These are phyloP conservation scores for Microcos paniculata DNA, from an alignment of 345 rosid species.

Conservation along the genomic window DNA sequence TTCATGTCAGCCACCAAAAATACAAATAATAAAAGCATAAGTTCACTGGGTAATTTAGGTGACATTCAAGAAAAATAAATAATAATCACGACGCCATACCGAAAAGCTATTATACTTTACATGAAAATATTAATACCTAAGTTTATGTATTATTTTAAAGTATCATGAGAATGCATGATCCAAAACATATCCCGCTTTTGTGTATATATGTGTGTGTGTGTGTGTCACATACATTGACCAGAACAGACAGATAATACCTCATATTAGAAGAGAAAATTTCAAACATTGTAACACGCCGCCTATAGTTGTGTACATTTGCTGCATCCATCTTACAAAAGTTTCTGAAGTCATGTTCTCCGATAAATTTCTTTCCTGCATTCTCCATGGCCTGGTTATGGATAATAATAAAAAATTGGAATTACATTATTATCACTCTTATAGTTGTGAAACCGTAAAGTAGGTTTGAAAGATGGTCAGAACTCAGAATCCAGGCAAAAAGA, in stretches of 20 bases:
- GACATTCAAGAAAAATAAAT: background rate
- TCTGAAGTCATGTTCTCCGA: constrained; percentile 91
- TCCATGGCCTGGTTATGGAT: constrained; percentile 63
- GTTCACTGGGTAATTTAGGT: background rate
- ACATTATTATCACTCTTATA: constrained; percentile 2
- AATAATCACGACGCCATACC: background rate
- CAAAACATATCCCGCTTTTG: background rate
- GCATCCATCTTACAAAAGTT: constrained; percentile 99
- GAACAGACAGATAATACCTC: constrained; percentile 35
- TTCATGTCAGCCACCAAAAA: background rate
- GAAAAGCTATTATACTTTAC: background rate
- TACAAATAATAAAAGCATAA: background rate
- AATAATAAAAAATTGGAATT: constrained; percentile 10
- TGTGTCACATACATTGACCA: background rate
- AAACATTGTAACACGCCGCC: constrained; percentile 60
- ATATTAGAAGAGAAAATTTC: constrained; percentile 57
- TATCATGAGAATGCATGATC: background rate
- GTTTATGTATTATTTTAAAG: background rate
- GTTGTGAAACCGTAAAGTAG: constrained; percentile 4
- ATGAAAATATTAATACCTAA: background rate
- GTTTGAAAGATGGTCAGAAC: background rate
- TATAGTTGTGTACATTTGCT: constrained; percentile 75
- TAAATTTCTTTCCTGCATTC: constrained; percentile 70
- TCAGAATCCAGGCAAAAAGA: constrained; percentile 11
- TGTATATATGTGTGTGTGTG: background rate